Percentiles rank a stretch among this genome's conserved stretches.
These are phyloP conservation scores for Spathaspora sp. DNA, from an alignment of 1,139 yeast genomes.

Conservation along the genomic window DNA sequence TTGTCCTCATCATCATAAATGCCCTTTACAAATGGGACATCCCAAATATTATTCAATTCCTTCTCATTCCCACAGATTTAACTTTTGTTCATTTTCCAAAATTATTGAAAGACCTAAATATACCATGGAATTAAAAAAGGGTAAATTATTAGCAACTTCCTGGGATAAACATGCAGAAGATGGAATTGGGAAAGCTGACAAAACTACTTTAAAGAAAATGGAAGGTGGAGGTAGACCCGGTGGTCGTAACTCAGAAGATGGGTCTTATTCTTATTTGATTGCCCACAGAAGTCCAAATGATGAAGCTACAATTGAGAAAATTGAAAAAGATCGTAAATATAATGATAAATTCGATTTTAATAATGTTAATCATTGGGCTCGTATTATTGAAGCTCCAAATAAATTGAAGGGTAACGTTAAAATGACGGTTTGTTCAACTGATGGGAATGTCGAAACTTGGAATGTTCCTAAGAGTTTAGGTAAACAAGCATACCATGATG, in stretches of 20 bases:
- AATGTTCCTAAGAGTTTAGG: slow-evolving; percentile 79
- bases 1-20: slow-evolving; percentile 82
- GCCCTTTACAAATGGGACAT: slow-evolving; percentile 82
- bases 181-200: slow-evolving; percentile 47
- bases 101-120: slow-evolving; percentile 75
- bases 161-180: slow-evolving; percentile 65
- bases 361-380: slow-evolving; percentile 58
- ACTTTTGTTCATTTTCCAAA: slow-evolving; percentile 77
- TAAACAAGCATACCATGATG: slow-evolving; percentile 81
- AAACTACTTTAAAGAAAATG: slow-evolving; percentile 26
- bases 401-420: slow-evolving; percentile 83
- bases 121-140: slow-evolving; percentile 78
- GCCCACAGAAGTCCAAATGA: slow-evolving; percentile 57
- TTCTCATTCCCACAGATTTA: slow-evolving; percentile 58
- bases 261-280: slow-evolving; percentile 75
- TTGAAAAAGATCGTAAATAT: slow-evolving; percentile 34
- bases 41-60: slow-evolving; percentile 65
- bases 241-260: slow-evolving; percentile 70
- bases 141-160: slow-evolving; percentile 65
- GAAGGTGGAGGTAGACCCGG: slow-evolving; percentile 75
- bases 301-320: slow-evolving; percentile 28
- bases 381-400: slow-evolving; percentile 70
- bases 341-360: slow-evolving; percentile 20
- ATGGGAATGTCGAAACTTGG: slow-evolving; percentile 84
- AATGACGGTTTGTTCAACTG: slow-evolving; percentile 75